Evolutionary conservation across 2,329 filamentous ascomycete species (phyloP), one percentile per base, ranked within the genome.

Genomic region (Sarocladiaceae sp.): DNA sequence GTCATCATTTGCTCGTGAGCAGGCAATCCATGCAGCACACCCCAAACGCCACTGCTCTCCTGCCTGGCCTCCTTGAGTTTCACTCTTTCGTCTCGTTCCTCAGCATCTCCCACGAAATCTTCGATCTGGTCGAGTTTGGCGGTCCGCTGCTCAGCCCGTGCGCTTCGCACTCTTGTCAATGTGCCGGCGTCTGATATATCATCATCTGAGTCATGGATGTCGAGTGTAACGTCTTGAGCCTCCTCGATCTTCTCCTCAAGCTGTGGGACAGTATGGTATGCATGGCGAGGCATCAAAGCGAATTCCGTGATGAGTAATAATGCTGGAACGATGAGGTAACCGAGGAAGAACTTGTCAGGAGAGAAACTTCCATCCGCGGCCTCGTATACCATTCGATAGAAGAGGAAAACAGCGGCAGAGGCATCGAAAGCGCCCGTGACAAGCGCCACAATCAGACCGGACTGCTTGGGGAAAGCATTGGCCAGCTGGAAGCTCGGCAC

Each of bases 341-440:
- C 62, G 50, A 68, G 71, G 57, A 75, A 75, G 60, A 75, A 75
- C 18, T 60, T 62, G 7, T 64, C 62, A 0, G 68, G 69, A 0
- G 64, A 61, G 35, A 74, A 64, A 2, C 56, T 37, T 2, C 71
- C 70, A 1, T 53, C 61, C 0, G 78, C 82, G 37, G 72, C 73
- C 60, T 88, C 79, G 64, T 86, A 91, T 11, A 86, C 67, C 51
- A 91, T 68, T 25, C 87, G 82, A 67, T 91, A 92, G 44, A 87
- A 68, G 18, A 92, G 74, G 60, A 91, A 92, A 1, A 92, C 68
- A 1, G 87, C 87, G 53, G 86, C 89, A 0, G 88, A 92, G 1
- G 88, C 84, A 64, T 94, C 89, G 64, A 93, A 94, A 2, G 88
- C 87, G 2, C 88, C 88, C 0, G 88, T 93, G 40, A 94, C 71